Evolutionary conservation across 2,329 filamentous ascomycete genomes (phyloP), one percentile per base, ranked within the genome.

Genomic region (Alternaria consortialis): DNA sequence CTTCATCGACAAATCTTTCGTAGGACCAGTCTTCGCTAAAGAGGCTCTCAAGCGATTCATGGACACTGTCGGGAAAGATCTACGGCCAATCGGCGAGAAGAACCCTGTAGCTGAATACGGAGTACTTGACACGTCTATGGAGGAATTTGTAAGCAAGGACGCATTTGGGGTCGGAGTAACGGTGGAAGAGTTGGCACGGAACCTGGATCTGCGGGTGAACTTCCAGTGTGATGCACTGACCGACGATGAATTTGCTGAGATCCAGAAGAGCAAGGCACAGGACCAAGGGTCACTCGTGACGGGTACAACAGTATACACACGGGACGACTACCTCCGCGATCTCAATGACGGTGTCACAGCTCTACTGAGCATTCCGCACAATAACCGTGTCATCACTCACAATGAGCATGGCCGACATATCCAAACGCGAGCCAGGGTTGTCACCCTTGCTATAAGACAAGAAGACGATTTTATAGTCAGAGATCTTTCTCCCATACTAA

Each of bases 61-160:
- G 12, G 52, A 59, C 32, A 25, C 20, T 12, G 23, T 57, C 5
- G 59, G 59, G 13, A 63, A 46, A 46, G 56, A 62, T 23, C n/a
- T 62, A 15, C 53, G 56, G 20, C 56, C 47, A 34, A 12, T 34
- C 9, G 48, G 43, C 6, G 44, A 51, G 13, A 39, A 27, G 11
- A 40, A 37, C 23, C 59, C 56, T 7, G 44, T 58, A 2, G 46
- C 34, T 29, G 53, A 58, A 23, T 63, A 32, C 34, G 7, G 29
- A 13, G 13, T 60, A 6, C 23, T 51, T n/a, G 56, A 60, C 11
- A 36, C 20, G 3, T 56, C 42, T 11, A 44, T 63, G 27, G 20
- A 37, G n/a, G 53, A 56, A 9, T 63, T 60, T 9, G 46, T 60
- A 5, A 36, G 20, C 12, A 65, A 60, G 40, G 63, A 60, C 25